phyloP scores from a whole-genome alignment of 257 asterid species.

The Primulina huaijiensis region DNA sequence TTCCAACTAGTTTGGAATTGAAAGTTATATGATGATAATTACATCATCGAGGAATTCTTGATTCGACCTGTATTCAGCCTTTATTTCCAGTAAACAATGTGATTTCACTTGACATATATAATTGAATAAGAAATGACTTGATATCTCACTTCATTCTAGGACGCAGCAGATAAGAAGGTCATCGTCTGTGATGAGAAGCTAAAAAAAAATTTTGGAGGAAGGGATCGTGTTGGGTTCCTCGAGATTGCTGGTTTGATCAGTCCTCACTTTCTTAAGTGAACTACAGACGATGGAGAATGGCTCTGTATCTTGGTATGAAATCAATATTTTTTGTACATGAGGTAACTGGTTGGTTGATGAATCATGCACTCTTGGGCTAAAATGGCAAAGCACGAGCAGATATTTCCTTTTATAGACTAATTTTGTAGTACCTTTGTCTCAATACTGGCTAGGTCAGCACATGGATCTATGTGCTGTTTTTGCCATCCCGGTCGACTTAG shows the following conservation, averaged over 20 bases:
- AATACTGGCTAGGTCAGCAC: neutral
- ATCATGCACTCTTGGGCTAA: constrained; percentile 27
- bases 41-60: neutral
- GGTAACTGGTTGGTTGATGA: constrained; percentile 21
- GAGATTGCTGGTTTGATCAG: constrained; percentile 84
- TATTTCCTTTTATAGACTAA: neutral
- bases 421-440: neutral
- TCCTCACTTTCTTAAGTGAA: constrained; percentile 72
- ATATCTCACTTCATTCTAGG: constrained; percentile 37
- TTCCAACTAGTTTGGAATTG: too few relatives aligned
- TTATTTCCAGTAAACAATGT: neutral
- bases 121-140: neutral
- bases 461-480: neutral
- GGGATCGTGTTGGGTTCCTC: constrained; percentile 84
- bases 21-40: neutral
- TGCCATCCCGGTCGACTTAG: neutral
- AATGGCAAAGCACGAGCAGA: constrained; percentile 21
- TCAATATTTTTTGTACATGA: constrained; percentile 34
- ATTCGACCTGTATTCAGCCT: neutral
- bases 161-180: constrained; percentile 75
- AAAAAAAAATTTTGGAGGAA: constrained; percentile 64
- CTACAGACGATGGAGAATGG: constrained; percentile 13
- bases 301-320: constrained; percentile 23
- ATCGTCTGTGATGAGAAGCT: constrained; percentile 88
- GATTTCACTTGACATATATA: neutral